A percentile compares a stretch with the other conserved stretches of the same genome.
Evolutionary conservation across 2,329 filamentous ascomycete species (phyloP).

Genomic region (Apiospora kogelbergensis): DNA sequence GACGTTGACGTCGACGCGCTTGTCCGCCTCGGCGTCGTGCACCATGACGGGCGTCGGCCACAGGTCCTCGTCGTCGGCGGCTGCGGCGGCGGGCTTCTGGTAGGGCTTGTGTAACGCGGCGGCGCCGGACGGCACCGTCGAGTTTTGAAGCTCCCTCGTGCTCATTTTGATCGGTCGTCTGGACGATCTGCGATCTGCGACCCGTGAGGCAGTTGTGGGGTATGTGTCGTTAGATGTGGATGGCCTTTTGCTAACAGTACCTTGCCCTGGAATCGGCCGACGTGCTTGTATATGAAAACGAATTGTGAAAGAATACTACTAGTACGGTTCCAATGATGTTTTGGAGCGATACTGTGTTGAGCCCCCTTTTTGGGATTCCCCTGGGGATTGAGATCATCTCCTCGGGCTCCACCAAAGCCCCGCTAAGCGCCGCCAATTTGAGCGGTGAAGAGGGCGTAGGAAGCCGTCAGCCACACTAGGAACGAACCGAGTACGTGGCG

Average conservation of each 20-base stretch:
- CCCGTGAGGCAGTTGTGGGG: not conserved
- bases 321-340: too few species aligned
- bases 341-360: not conserved
- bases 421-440: not conserved
- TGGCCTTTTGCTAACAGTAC: not conserved
- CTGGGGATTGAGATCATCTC: not conserved
- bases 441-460: not conserved
- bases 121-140: slow-evolving; percentile 41
- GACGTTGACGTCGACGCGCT: slow-evolving; percentile 57
- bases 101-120: slow-evolving; percentile 57
- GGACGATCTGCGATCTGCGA: not conserved
- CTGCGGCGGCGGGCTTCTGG: slow-evolving; percentile 57
- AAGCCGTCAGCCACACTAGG: not conserved
- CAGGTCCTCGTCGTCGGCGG: slow-evolving; percentile 45
- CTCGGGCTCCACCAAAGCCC: not conserved
- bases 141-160: not conserved
- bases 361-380: not conserved
- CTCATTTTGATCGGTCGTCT: slow-evolving; percentile 5
- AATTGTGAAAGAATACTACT: too few species aligned
- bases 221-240: not conserved
- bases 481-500: not conserved
- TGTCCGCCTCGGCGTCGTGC: slow-evolving; percentile 32
- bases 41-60: slow-evolving; percentile 34
- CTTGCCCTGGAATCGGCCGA: not conserved
- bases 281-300: too few species aligned